These are phyloP conservation scores for Colletotrichum shisoi DNA, from an alignment of 2,329 filamentous ascomycete genomes.

Conservation along the genomic window DNA sequence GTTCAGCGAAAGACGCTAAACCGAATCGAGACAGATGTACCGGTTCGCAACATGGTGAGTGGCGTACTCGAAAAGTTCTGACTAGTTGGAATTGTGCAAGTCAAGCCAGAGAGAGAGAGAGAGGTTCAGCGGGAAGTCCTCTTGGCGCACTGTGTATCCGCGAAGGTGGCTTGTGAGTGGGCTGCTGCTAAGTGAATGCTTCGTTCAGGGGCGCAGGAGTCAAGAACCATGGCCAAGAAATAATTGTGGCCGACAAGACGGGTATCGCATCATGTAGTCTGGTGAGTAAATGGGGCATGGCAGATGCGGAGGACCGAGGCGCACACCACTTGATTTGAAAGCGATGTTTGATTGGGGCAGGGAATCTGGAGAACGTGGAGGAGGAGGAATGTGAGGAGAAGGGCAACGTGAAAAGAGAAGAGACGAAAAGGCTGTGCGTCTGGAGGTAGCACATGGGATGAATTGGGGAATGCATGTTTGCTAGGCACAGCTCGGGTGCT, in stretches of 20 bases:
- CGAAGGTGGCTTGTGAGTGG: slow-evolving; percentile 2
- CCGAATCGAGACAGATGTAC: background rate
- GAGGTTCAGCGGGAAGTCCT: slow-evolving; percentile 3
- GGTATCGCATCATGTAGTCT: background rate
- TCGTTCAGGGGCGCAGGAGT: background rate
- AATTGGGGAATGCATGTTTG: slow-evolving; percentile 1
- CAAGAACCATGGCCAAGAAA: background rate
- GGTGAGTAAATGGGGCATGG: background rate
- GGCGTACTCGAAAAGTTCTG: background rate
- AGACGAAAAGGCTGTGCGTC: slow-evolving; percentile 8
- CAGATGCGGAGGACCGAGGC: slow-evolving; percentile 14
- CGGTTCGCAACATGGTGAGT: background rate
- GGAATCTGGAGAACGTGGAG: slow-evolving; percentile 28
- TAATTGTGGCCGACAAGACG: background rate
- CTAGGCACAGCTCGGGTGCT: slow-evolving; percentile 7
- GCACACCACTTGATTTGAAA: background rate
- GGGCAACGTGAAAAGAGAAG: background rate
- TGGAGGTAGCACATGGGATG: slow-evolving; percentile 7
- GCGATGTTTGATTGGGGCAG: slow-evolving; percentile 20
- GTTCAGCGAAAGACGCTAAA: slow-evolving; percentile 1
- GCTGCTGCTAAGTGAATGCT: background rate
- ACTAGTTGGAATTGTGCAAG: background rate
- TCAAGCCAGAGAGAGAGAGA: background rate
- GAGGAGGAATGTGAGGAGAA: background rate
- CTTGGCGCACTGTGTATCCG: background rate